Evolutionary conservation across 495 filamentous ascomycete genomes (phyloP), one percentile per base, ranked within the genome.

Genomic region (Alectoria sarmentosa): DNA sequence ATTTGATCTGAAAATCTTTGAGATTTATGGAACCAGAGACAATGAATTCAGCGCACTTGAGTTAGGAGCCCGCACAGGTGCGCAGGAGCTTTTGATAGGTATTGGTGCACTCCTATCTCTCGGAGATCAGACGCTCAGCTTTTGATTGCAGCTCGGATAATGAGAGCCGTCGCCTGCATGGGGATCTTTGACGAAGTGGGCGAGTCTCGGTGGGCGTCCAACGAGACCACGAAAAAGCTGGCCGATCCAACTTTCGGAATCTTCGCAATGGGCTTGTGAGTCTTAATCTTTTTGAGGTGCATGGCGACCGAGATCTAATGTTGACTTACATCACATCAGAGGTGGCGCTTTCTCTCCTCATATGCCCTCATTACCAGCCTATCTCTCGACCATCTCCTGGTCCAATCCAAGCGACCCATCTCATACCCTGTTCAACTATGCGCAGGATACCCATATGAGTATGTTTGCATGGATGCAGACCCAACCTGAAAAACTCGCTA

Each of bases 401-500:
- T 41, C 19, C 58, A 34, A 5, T 34, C 58, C 58, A 19, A 17
- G 32, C 6, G 58, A 60, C 42, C 58, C 58, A 8, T 36, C 42
- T 23, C 26, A 60, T 60, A 4, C 58, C 13, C 42, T 60, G 14
- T 60, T 60, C 10, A 36, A 60, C 6, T 60, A 34, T 9, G 58
- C 58, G 17, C 37, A 26, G 21, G 34, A 30, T 13, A 60, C 37
- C 9, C 8, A 60, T 23, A 1, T 60, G 23, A 41, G 42, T 21
- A 41, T 60, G 36, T 60, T 60, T 11, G 15, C 26, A 39, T 60
- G 34, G 36, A 8, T 60, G 13, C 14, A 44, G 32, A 60, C 36
- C 2, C 58, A 60, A 9, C 58, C 58, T 6, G 38, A 60, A 19
- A 13, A 26, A 10, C 19, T 60, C 11, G 36, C 34, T 32, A 14